phyloP scores from a whole-genome alignment of 305 asterid genomes.

The Solanum chacoense region DNA sequence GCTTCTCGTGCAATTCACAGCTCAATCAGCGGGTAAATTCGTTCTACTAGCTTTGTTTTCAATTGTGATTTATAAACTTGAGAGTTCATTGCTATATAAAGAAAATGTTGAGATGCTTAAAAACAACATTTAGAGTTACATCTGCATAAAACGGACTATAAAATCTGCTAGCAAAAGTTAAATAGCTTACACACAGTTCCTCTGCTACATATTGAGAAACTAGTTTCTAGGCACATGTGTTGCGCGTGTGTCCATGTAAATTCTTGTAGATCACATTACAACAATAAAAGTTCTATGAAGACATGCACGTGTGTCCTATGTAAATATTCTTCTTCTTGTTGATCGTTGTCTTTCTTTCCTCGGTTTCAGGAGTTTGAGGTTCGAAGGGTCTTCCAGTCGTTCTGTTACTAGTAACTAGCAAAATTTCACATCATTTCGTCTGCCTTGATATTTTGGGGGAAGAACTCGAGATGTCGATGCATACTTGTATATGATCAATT shows the following conservation, averaged over 20 bases:
- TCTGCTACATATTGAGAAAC: not conserved
- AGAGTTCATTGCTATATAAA: too few relatives aligned
- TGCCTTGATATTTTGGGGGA: not conserved
- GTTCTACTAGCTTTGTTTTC: not conserved
- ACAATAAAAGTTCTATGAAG: too few relatives aligned
- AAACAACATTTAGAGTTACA: too few relatives aligned
- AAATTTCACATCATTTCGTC: not conserved
- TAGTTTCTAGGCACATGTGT: too few relatives aligned
- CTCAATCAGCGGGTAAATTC: conserved; percentile 21
- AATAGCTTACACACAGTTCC: not conserved
- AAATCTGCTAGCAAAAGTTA: too few relatives aligned
- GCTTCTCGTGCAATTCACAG: conserved; percentile 6
- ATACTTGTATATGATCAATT: not conserved
- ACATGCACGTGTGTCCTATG: too few relatives aligned
- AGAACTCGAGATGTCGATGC: not conserved
- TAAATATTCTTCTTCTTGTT: not conserved
- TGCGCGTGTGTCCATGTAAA: too few relatives aligned
- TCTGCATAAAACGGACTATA: too few relatives aligned
- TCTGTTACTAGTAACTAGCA: conserved; percentile 7
- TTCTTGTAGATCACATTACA: too few relatives aligned
- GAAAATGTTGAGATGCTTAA: too few relatives aligned
- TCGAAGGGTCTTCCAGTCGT: conserved; percentile 13
- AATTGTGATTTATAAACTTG: too few relatives aligned
- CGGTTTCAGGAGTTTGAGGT: conserved; percentile 2
- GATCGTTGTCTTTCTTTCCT: not conserved